Conservation (phyloP, 441 rosid genomes). For the Adansonia rubrostipa region DNA sequence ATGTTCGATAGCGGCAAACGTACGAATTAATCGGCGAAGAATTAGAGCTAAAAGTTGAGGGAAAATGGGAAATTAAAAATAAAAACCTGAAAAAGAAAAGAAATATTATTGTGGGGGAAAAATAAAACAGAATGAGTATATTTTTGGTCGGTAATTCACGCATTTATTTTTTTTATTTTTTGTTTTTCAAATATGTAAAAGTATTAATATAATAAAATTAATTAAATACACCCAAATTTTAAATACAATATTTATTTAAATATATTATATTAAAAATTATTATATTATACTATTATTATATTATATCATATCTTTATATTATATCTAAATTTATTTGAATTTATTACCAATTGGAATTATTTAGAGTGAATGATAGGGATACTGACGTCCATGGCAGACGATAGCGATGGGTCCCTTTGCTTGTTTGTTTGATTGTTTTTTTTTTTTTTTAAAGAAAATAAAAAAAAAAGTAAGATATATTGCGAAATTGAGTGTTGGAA, state of each 20-base stretch:
- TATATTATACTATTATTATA: not conserved
- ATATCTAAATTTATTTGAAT: not conserved
- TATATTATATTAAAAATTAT: not conserved
- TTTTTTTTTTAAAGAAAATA: not conserved
- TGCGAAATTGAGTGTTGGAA: slow-evolving; percentile 4
- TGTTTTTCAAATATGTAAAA: not conserved
- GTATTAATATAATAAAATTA: not conserved
- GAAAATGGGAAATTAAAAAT: not conserved
- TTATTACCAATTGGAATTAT: not conserved
- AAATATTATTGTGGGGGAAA: not conserved
- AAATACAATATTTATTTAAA: not conserved
- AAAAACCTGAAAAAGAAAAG: not conserved
- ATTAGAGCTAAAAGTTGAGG: slow-evolving; percentile 1
- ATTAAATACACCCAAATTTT: not conserved
- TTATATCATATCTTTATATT: not conserved
- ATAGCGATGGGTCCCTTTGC: not conserved
- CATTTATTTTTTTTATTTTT: no score
- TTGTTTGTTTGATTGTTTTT: not conserved
- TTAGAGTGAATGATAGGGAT: not conserved
- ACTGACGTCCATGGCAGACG: not conserved
- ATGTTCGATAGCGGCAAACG: slow-evolving; percentile 23
- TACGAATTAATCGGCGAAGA: slow-evolving; percentile 44
- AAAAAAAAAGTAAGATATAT: not conserved
- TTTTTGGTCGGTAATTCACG: slow-evolving; percentile 24
- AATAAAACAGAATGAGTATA: not conserved